Evolutionary conservation across 2,329 filamentous ascomycete genomes (phyloP).

Genomic region (Keithomyces neogunnii): DNA sequence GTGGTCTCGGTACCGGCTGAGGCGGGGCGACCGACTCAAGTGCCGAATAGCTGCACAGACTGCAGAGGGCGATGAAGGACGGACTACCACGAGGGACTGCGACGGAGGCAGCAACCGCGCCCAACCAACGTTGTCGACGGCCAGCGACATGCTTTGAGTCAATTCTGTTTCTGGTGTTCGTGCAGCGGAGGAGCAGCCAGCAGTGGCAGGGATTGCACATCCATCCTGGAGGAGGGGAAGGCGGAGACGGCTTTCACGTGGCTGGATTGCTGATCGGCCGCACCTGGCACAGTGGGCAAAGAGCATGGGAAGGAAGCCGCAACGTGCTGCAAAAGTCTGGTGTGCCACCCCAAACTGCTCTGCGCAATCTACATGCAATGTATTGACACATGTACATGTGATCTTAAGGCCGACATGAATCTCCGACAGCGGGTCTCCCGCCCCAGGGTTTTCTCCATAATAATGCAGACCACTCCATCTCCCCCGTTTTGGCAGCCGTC

Average conservation of each 20-base stretch:
- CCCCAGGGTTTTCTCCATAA: background rate
- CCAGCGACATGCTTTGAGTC: too few species aligned
- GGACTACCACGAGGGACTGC: too few species aligned
- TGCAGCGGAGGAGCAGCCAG: background rate
- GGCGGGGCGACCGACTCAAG: background rate
- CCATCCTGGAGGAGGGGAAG: background rate
- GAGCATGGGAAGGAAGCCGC: background rate
- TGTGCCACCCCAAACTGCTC: too few species aligned
- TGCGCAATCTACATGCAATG: too few species aligned
- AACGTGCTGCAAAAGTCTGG: too few species aligned
- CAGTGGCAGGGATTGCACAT: background rate
- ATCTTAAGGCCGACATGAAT: constrained; percentile 1
- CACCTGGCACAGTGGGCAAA: background rate
- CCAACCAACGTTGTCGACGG: too few species aligned
- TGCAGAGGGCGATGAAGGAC: too few species aligned
- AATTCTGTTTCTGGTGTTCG: background rate
- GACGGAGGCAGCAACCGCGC: too few species aligned
- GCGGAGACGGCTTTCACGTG: constrained; percentile 8
- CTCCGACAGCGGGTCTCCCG: background rate
- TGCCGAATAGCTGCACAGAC: background rate
- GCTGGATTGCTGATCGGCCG: constrained; percentile 1
- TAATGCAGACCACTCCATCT: background rate
- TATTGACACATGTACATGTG: background rate
- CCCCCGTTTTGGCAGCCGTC: too few species aligned
- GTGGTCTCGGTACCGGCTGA: background rate